Conservation (phyloP, 75 land plant genomes). For the Gnetum montanum region DNA sequence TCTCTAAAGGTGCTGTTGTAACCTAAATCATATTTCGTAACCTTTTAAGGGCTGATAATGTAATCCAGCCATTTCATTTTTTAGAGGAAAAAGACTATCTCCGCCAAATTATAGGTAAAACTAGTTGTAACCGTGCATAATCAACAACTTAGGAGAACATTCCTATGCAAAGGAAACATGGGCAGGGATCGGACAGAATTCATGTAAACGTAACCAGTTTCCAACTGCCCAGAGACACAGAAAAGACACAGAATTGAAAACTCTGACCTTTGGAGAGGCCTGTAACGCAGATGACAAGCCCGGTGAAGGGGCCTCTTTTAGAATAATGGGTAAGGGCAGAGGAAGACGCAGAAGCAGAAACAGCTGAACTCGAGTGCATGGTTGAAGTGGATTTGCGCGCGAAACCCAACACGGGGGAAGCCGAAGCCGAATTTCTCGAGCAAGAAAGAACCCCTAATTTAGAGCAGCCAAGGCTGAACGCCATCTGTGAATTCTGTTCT, state of each 20-base stretch:
- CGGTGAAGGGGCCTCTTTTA: conserved; percentile 55
- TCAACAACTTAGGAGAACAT: no score
- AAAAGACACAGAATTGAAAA: background rate
- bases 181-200: background rate
- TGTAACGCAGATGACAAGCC: conserved; percentile 88
- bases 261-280: conserved; percentile 86
- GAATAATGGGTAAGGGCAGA: conserved; percentile 1
- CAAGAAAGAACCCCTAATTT: conserved; percentile 25
- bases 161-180: background rate
- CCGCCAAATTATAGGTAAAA: background rate
- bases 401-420: conserved; percentile 12
- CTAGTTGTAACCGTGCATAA: conserved; percentile 1
- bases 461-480: conserved; percentile 37
- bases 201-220: background rate
- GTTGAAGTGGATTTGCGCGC: conserved; percentile 1
- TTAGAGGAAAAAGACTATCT: background rate
- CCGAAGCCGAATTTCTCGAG: no score
- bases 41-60: no score
- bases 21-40: no score
- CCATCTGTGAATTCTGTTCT: conserved; percentile 23
- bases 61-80: no score
- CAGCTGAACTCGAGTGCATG: conserved; percentile 26
- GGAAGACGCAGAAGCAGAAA: conserved; percentile 21
- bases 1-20: no score
- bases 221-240: background rate